Evolutionary conservation across 345 rosid genomes (phyloP), one percentile per base, ranked within the genome.

Genomic region (Draba incana): DNA sequence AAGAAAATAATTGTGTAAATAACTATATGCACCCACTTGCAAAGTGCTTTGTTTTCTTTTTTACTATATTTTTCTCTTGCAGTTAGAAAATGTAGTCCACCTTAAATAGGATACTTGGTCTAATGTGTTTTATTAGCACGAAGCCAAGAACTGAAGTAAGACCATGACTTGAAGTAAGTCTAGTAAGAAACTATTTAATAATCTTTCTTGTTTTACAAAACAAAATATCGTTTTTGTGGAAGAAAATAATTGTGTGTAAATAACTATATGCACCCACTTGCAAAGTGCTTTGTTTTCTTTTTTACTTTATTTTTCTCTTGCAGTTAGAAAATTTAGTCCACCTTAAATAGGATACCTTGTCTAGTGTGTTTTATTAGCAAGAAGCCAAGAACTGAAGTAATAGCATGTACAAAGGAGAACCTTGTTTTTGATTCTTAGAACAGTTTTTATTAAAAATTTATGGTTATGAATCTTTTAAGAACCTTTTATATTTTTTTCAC

Each of bases 1-100:
- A 44, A 55, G 44, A 41, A 41, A 64, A 23, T 14, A 31, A 8
- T 2, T 42, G 27, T 46, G 23, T 15, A 39, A 42, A 68, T 68
- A 68, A 35, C 64, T 42, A 57, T 44, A 64, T 76, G 13, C 70
- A 70, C 62, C 75, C 75, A 75, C 78, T 69, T 75, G 75, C 70
- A 23, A 23, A n/a, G 27, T 68, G 35, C 48, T 54, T 38, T 41
- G 4, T 15, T 62, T 62, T 47, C 3, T 6, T 62, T 23, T 62
- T 55, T 30, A 8, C 14, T 52, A n/a, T n/a, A n/a, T n/a, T 13
- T 9, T 30, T 13, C 1, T 43, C 2, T 64, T 9, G 5, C 28
- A 46, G 46, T 39, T 45, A 16, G 45, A 44, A 66, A 45, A 52
- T 27, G 0, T 1, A 35, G 10, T 30, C 2, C 16, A 39, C 1